Evolutionary conservation across 768 basidiomycete genomes (phyloP), one percentile per base, ranked within the genome.

Genomic region (Daedaleopsis nitida): DNA sequence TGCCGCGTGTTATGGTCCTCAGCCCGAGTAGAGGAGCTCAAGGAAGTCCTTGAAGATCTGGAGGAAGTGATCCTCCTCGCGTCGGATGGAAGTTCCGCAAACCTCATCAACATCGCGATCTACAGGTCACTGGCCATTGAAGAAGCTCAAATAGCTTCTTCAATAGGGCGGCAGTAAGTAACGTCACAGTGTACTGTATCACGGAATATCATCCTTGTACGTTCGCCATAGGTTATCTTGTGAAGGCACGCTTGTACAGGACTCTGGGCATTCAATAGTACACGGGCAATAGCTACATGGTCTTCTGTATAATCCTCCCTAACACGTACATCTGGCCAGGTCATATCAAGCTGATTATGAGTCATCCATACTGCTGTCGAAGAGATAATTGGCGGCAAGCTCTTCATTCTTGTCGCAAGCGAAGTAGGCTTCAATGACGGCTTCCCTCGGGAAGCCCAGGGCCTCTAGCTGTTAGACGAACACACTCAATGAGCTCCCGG

Each of bases 321-420:
- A 52, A 44, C 39, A 27, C 51, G 55, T n/a, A 43, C 23, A 27
- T 21, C n/a, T 48, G 14, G 6, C 11, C 9, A 27, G n/a, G 34
- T n/a, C 2, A 1, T 19, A 6, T 32, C n/a, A 11, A n/a, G n/a
- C 32, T 3, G 9, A 49, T 51, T 57, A 70, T 27, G 64, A 75
- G 55, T 83, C 86, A 1, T 86, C 86, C 68, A 86, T 88, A 32
- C 79, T 78, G 57, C 76, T 69, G 67, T 96, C 95, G 65, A 98
- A 96, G 68, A 98, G 74, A 68, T 88, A 96, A 70, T 97, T 97
- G 14, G 96, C 97, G 10, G 97, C 95, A 19, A 96, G 76, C 71
- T 98, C 94, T 76, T 98, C 97, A 70, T 98, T 94, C 83, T 92
- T 94, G 73, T 94, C 97, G 74, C 96, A 98, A 1, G 88, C 91